phyloP scores from a whole-genome alignment of 208 protist species.

The Leptomonas pyrrhocoris region DNA sequence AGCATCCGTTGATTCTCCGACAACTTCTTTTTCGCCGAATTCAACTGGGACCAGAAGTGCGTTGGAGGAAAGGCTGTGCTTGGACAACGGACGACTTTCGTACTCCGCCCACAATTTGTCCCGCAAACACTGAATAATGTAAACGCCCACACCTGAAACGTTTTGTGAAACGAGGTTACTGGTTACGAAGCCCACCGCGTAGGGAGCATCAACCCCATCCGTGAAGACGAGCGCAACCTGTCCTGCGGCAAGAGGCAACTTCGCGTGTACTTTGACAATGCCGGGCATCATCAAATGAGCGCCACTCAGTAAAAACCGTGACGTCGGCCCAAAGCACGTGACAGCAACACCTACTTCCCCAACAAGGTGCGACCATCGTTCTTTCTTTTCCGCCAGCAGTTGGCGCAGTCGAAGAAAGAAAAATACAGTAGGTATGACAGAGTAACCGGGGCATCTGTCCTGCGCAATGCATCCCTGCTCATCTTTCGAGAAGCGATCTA shows the following conservation, averaged over 20 bases:
- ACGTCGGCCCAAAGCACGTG: slow-evolving; percentile 63
- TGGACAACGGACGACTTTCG: slow-evolving; percentile 41
- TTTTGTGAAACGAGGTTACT: slow-evolving; percentile 27
- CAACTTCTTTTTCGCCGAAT: slow-evolving; percentile 38
- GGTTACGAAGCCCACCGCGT: slow-evolving; percentile 70
- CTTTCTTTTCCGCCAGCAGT: slow-evolving; percentile 24
- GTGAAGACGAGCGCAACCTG: slow-evolving; percentile 50
- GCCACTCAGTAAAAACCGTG: slow-evolving; percentile 63
- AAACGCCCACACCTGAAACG: slow-evolving; percentile 55
- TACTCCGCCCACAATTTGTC: slow-evolving; percentile 70
- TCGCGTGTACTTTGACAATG: slow-evolving; percentile 32
- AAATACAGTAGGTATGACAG: slow-evolving; percentile 65
- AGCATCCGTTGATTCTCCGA: background rate
- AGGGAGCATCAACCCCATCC: slow-evolving; percentile 43
- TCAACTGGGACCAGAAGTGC: slow-evolving; percentile 18
- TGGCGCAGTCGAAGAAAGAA: slow-evolving; percentile 55
- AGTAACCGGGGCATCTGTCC: background rate
- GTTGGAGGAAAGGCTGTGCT: slow-evolving; percentile 24
- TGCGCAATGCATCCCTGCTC: slow-evolving; percentile 25
- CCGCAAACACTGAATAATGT: slow-evolving; percentile 60
- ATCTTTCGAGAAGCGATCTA: slow-evolving; percentile 43
- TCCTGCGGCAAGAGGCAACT: slow-evolving; percentile 1
- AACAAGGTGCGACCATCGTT: slow-evolving; percentile 26
- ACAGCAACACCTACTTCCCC: slow-evolving; percentile 27
- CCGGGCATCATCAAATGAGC: slow-evolving; percentile 88